These are phyloP conservation scores for Purpureocillium takamizusanense DNA, from an alignment of 2,329 filamentous ascomycete genomes.

Conservation along the genomic window DNA sequence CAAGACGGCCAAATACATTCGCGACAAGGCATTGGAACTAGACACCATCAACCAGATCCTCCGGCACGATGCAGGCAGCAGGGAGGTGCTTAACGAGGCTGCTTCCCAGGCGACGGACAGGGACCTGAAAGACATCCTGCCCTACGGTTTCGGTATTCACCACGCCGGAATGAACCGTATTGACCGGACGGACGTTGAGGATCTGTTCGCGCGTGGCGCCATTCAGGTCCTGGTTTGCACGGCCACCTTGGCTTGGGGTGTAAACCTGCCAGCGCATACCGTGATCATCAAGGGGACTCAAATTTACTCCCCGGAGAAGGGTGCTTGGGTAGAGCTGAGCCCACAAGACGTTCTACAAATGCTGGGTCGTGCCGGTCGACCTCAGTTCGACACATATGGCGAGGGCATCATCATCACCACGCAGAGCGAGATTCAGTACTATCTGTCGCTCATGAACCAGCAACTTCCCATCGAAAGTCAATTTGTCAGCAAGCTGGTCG, in stretches of 20 bases:
- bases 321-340: constrained; percentile 95
- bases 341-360: constrained; percentile 97
- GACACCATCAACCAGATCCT: constrained; percentile 96
- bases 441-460: constrained; percentile 91
- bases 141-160: constrained; percentile 96
- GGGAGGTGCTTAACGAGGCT: constrained; percentile 81
- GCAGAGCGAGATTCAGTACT: constrained; percentile 92
- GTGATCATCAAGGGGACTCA: constrained; percentile 99
- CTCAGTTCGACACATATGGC: constrained; percentile 94
- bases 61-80: constrained; percentile 81
- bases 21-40: constrained; percentile 93
- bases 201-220: constrained; percentile 82
- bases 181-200: constrained; percentile 93
- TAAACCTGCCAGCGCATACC: constrained; percentile 93
- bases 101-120: constrained; percentile 73
- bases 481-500: constrained; percentile 82
- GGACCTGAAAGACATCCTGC: constrained; percentile 87
- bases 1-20: constrained; percentile 92
- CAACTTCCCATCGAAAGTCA: constrained; percentile 97
- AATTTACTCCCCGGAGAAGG: constrained; percentile 96
- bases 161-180: constrained; percentile 93
- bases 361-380: constrained; percentile 92
- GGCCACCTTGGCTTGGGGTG: constrained; percentile 97
- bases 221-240: constrained; percentile 96
- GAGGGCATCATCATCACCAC: constrained; percentile 99